A percentile compares a stretch with the other conserved stretches of the same genome.
phyloP scores from a whole-genome alignment of 441 rosid genomes.

The Breynia disticha region DNA sequence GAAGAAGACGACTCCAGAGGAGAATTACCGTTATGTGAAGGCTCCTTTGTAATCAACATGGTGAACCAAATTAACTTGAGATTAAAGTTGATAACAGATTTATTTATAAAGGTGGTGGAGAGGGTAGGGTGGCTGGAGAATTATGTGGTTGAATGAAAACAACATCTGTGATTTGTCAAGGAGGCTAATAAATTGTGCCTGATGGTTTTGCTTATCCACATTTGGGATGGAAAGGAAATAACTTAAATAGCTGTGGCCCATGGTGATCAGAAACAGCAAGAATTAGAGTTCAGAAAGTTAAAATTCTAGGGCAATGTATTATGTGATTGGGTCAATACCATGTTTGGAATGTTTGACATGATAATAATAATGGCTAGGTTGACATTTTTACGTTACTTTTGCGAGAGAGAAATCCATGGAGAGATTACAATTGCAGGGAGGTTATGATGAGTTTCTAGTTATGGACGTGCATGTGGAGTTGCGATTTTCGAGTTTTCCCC shows the following conservation, averaged over 20 bases:
- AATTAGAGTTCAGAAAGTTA: conserved; percentile 44
- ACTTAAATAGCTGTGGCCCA: conserved; percentile 63
- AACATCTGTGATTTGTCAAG: conserved; percentile 33
- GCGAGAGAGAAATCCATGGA: conserved; percentile 7
- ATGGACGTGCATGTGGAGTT: conserved; percentile 18
- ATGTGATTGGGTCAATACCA: conserved; percentile 13
- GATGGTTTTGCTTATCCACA: conserved; percentile 37
- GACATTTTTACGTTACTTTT: conserved; percentile 14
- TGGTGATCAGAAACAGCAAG: conserved; percentile 29
- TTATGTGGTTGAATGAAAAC: conserved; percentile 63
- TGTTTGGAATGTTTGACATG: too few species aligned
- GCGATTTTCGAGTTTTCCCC: conserved; percentile 9
- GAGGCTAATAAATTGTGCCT: conserved; percentile 49
- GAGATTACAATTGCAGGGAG: conserved; percentile 11
- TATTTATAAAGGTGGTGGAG: conserved; percentile 2
- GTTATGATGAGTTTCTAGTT: conserved; percentile 24
- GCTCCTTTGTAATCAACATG: conserved; percentile 17
- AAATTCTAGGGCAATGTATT: conserved; percentile 34
- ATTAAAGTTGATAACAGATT: too few species aligned
- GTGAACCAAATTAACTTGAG: too few species aligned
- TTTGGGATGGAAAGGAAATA: conserved; percentile 37
- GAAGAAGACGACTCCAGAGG: conserved; percentile 15
- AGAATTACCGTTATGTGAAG: conserved; percentile 17
- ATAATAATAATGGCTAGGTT: too few species aligned
- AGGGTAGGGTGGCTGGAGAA: conserved; percentile 51